phyloP scores from a whole-genome alignment of 2,329 filamentous ascomycete species.

The Fusarium sp. region DNA sequence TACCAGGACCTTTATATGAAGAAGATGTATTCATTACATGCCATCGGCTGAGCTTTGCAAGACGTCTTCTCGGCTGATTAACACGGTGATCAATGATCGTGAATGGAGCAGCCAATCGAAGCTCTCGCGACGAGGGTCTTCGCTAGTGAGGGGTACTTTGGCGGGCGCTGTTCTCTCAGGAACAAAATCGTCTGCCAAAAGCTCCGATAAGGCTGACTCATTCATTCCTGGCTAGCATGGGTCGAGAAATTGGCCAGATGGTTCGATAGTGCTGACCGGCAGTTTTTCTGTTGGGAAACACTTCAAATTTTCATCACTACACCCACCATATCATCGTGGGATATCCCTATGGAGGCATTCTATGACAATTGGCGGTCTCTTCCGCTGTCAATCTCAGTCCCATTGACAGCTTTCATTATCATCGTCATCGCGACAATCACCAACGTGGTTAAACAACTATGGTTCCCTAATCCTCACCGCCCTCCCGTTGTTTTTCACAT shows the following conservation, averaged over 20 bases:
- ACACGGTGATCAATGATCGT: neutral
- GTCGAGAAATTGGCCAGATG: neutral
- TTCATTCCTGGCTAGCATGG: neutral
- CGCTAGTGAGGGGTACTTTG: neutral
- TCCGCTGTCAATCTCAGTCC: slow-evolving; percentile 47
- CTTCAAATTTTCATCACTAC: too few relatives aligned
- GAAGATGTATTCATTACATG: neutral
- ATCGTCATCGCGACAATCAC: slow-evolving; percentile 71
- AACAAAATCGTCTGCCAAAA: neutral
- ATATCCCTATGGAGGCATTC: too few relatives aligned
- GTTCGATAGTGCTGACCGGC: slow-evolving; percentile 3
- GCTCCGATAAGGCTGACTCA: slow-evolving; percentile 17
- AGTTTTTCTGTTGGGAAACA: slow-evolving; percentile 1
- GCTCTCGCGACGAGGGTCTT: neutral
- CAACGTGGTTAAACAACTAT: slow-evolving; percentile 83
- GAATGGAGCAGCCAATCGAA: neutral
- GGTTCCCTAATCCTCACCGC: slow-evolving; percentile 84
- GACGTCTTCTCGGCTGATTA: neutral
- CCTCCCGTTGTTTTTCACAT: slow-evolving; percentile 84
- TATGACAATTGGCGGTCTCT: slow-evolving; percentile 17
- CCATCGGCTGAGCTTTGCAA: neutral
- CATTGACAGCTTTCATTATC: slow-evolving; percentile 55
- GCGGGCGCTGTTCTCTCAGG: neutral
- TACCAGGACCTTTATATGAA: too few relatives aligned
- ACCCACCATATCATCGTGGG: too few relatives aligned